Percentiles rank a stretch among this genome's conserved stretches.
phyloP scores from a whole-genome alignment of 1,139 yeast species.

The Williopsis jadinii region DNA sequence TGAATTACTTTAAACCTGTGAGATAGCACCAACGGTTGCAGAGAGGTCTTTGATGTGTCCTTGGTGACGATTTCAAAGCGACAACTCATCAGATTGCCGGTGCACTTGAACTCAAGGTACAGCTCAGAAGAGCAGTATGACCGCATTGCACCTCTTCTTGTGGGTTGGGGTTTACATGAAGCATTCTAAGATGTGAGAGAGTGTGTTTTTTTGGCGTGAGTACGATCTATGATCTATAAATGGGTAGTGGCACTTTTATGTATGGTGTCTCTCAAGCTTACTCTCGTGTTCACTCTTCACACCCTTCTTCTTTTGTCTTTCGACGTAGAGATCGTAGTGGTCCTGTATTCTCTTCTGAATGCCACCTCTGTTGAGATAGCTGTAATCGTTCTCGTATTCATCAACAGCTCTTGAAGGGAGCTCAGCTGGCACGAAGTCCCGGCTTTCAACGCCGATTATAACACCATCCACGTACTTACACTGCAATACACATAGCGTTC shows the following conservation, averaged over 20 bases:
- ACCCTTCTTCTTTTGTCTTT: constrained; percentile 30
- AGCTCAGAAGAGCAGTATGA: neutral
- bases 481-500: constrained; percentile 82
- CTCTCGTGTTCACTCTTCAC: constrained; percentile 19
- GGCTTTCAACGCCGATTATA: constrained; percentile 21
- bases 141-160: neutral
- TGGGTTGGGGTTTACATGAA: too few species aligned
- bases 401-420: constrained; percentile 8
- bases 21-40: constrained; percentile 5
- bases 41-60: constrained; percentile 1
- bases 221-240: too few species aligned
- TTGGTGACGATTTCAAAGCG: constrained; percentile 4
- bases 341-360: constrained; percentile 26
- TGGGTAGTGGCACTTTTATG: too few species aligned
- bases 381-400: constrained; percentile 20
- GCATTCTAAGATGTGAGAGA: too few species aligned
- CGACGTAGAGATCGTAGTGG: constrained; percentile 24
- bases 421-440: constrained; percentile 1
- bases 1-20: constrained; percentile 6
- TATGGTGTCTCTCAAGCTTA: neutral
- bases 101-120: neutral
- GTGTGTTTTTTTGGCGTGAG: too few species aligned
- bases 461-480: constrained; percentile 80
- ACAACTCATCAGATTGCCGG: constrained; percentile 2
- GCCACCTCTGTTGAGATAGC: constrained; percentile 25